Conservation (phyloP, 1,139 yeast species). For the Eremothecium gossypii region DNA sequence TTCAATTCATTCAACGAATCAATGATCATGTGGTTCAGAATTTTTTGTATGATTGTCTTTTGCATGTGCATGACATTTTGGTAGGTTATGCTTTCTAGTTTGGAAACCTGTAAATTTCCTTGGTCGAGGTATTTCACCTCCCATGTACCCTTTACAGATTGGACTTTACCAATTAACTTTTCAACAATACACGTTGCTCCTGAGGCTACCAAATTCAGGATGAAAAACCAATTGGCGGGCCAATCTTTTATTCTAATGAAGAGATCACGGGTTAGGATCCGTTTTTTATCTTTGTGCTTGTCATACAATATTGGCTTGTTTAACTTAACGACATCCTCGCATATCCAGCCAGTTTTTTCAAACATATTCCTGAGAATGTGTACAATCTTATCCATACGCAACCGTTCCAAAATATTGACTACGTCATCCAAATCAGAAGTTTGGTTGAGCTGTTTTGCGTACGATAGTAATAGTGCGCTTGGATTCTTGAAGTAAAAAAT, state of each 20-base stretch:
- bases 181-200: constrained; percentile 41
- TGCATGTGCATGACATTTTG: constrained; percentile 43
- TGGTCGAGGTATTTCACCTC: constrained; percentile 41
- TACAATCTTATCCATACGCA: constrained; percentile 47
- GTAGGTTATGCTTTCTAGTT: constrained; percentile 36
- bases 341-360: constrained; percentile 59
- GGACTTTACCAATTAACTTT: constrained; percentile 50
- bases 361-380: constrained; percentile 46
- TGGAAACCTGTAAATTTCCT: constrained; percentile 21
- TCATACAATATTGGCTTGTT: constrained; percentile 26
- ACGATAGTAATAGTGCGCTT: constrained; percentile 33
- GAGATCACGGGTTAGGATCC: constrained; percentile 34
- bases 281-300: constrained; percentile 7
- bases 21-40: constrained; percentile 54
- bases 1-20: constrained; percentile 43
- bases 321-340: constrained; percentile 45
- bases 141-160: constrained; percentile 57
- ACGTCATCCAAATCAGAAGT: constrained; percentile 28
- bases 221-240: constrained; percentile 67
- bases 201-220: constrained; percentile 40
- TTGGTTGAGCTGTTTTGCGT: constrained; percentile 34
- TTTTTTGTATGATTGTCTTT: constrained; percentile 46
- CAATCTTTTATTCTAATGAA: constrained; percentile 53
- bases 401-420: constrained; percentile 32
- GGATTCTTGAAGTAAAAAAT: constrained; percentile 41